Evolutionary conservation across 2,329 filamentous ascomycete species (phyloP).

Genomic region (Colletotrichum liaoningense): DNA sequence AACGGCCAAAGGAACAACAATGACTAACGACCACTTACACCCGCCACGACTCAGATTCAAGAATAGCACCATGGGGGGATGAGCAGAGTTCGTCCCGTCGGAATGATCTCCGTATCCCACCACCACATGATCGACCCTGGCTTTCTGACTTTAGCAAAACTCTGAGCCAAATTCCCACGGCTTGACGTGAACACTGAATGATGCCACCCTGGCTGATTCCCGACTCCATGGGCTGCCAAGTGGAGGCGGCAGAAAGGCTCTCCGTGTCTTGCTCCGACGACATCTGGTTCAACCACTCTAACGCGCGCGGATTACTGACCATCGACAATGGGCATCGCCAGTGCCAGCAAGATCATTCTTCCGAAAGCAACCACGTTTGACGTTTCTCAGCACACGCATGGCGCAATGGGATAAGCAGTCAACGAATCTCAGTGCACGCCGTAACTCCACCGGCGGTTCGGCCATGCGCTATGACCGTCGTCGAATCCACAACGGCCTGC

Average conservation of each 20-base stretch:
- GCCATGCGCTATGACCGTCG: background rate
- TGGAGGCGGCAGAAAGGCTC: background rate
- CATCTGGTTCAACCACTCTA: background rate
- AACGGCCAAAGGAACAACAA: background rate
- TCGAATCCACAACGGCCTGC: slow-evolving; percentile 2
- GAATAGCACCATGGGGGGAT: background rate
- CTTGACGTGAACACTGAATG: background rate
- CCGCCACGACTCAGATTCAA: background rate
- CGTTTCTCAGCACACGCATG: too few species aligned
- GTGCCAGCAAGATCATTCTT: background rate
- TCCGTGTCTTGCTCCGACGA: background rate
- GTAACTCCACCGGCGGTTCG: background rate
- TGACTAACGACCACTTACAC: background rate
- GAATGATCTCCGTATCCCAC: background rate
- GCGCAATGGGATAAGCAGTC: too few species aligned
- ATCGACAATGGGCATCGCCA: background rate
- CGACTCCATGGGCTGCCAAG: background rate
- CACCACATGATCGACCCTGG: background rate
- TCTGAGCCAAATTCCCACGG: background rate
- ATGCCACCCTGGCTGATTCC: background rate
- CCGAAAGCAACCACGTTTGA: background rate
- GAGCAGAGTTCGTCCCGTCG: slow-evolving; percentile 29
- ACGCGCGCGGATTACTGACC: too few species aligned
- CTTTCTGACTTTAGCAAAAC: background rate
- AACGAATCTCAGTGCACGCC: too few species aligned